Percentiles rank a stretch among this genome's conserved stretches.
These are phyloP conservation scores for Orobanche coerulescens DNA, from an alignment of 257 asterid species.

Conservation along the genomic window DNA sequence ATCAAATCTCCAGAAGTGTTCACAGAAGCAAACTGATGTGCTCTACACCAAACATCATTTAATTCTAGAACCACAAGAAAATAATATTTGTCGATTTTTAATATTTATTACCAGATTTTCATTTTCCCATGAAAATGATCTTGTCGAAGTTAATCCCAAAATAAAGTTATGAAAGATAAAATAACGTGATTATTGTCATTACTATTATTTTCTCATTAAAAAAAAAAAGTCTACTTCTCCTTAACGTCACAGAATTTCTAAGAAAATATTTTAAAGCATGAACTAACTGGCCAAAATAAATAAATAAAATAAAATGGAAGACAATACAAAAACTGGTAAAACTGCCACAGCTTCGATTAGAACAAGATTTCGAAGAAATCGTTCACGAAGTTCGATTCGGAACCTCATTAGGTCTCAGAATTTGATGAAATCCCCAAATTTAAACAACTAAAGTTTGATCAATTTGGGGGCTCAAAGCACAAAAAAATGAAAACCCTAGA, in stretches of 20 bases:
- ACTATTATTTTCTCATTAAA: too few relatives aligned
- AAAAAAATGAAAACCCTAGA: conserved; percentile 25
- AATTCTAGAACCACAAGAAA: neutral
- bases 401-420: neutral
- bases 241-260: neutral
- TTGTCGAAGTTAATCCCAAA: conserved; percentile 2
- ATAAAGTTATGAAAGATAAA: neutral
- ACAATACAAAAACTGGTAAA: neutral
- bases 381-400: conserved; percentile 9
- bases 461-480: conserved; percentile 24
- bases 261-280: conserved; percentile 11
- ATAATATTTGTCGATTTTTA: neutral
- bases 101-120: too few relatives aligned
- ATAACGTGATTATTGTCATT: neutral
- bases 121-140: neutral
- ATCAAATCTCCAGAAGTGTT: conserved; percentile 10
- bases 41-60: neutral
- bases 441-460: conserved; percentile 18
- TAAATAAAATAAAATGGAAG: neutral
- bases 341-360: neutral
- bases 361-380: conserved; percentile 15
- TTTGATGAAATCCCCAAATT: conserved; percentile 29
- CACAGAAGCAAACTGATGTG: neutral
- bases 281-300: conserved; percentile 11
- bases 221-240: too few relatives aligned